Base-by-base conservation (phyloP, 768 basidiomycete genomes). In the Tephrocybe rancida region DNA sequence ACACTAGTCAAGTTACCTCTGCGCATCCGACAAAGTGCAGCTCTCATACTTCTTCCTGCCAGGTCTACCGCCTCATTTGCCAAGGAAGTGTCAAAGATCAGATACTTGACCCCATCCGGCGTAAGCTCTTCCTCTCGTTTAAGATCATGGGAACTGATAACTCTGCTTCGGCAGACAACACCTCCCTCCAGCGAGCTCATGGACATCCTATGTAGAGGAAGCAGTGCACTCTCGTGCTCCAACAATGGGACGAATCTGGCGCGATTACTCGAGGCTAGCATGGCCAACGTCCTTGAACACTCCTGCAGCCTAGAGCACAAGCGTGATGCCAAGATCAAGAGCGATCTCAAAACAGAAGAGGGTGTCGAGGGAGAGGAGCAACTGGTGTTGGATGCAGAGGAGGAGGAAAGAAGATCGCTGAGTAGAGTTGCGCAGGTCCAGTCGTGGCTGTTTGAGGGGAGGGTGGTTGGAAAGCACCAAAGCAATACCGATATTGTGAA, bases 81-180 rank as follows among this genome's bases (percentile, higher is more conserved):
- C 78, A 79, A 45, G 84, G 83, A 11, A 84, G 81, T 41, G 88
- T 90, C 37, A 88, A 90, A 63, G 88, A 90, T 63, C 86, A 89
- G 57, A 88, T 88, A 76, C 74, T 89, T 5, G 84, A 86, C 56
- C 78, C 86, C 27, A 80, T 88, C 48, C 84, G 86, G 41, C 81
- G 83, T 47, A 90, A 90, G 66, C 73, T 90, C 5, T 86, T 85
- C 65, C 73, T 86, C 3, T 85, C 85, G 1, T 58, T 82, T 44
- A 86, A 86, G 64, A 76, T 86, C 57, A 85, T 86, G 80, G 75
- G 75, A 19, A 69, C 72, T 5, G 74, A 73, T 29, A 57, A 59
- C 25, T 21, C 63, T 1, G 48, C 60, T 11, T 61, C 66, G 0
- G 55, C 64, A 2, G 55, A 61, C 9, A 64, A 62, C 14, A 47